These are phyloP conservation scores for Trichomonas gallinae DNA, from an alignment of 208 protist genomes.

Conservation along the genomic window DNA sequence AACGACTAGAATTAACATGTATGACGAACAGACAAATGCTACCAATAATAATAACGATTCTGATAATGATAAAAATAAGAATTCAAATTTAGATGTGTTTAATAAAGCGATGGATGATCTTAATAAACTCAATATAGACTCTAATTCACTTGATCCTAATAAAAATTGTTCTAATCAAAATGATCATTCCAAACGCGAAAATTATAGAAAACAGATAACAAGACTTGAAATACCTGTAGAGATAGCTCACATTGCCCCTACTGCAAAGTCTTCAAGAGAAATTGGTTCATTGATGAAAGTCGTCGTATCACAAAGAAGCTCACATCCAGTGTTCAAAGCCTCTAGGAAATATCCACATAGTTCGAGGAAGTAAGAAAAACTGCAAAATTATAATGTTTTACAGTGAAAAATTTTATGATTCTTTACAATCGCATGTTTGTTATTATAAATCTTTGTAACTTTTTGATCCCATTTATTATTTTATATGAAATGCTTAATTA, in stretches of 20 bases:
- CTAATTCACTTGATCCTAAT: background rate
- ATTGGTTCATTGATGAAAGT: background rate
- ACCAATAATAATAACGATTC: background rate
- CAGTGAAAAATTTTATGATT: too few relatives aligned
- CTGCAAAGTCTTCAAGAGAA: background rate
- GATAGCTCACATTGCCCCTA: background rate
- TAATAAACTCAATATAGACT: background rate
- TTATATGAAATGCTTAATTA: too few relatives aligned
- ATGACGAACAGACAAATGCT: background rate
- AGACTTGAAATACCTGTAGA: background rate
- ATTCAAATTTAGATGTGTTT: background rate
- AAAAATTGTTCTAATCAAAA: background rate
- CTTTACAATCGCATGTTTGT: too few relatives aligned
- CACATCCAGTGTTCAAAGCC: background rate
- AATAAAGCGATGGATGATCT: background rate
- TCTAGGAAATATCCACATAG: background rate
- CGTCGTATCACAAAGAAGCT: background rate
- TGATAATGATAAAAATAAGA: background rate
- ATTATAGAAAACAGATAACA: background rate
- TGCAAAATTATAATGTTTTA: too few relatives aligned
- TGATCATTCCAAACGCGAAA: background rate
- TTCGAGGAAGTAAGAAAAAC: background rate
- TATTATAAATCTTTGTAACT: too few relatives aligned
- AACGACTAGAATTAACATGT: background rate
- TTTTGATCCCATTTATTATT: too few relatives aligned